Base-by-base conservation (phyloP, 2,329 filamentous ascomycete species). In the Ophiostoma ulmi region DNA sequence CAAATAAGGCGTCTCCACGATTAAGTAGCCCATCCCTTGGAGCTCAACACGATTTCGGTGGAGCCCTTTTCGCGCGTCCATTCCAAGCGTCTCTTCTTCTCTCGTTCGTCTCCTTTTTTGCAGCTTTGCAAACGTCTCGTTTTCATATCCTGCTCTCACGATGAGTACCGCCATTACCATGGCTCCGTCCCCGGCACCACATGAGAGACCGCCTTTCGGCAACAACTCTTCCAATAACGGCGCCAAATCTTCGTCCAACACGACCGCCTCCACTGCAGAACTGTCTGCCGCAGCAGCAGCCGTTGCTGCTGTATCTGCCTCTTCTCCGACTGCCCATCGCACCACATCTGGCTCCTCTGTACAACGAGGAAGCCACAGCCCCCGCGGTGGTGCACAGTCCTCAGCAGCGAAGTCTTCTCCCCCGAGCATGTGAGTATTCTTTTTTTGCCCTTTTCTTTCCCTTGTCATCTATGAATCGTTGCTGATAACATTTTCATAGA, bases 131-230 rank as follows among this genome's bases (percentile, higher is more conserved):
- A 44, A 20, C 44, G 17, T 8, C 6, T 67, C 52, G 17, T n/a
- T 22, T 39, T 22, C 63, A 7, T 38, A 41, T 52, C 36, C 48
- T 69, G 58, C 71, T 70, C 74, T 75, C 76, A 88, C 76, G 78
- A 90, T 90, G 88, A 90, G 87, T 82, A 84, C 88, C 78, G 87
- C 86, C 80, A 85, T 90, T 78, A 86, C 87, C 77, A 89, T 90
- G 88, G 87, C 86, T 78, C 87, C 87, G 75, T 89, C 88, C 78
- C 88, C 87, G 77, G 87, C 87, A 80, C 87, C 87, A 75, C 87
- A 89, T 79, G 87, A 90, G 78, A 83, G 87, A 78, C 81, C 86
- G 72, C 82, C 84, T n/a, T 87, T 85, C 75, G 80, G 84, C 76
- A 72, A 55, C 69, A 67, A 65, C 66, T 35, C 63, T 6, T 66